Evolutionary conservation across 352 stramenopile genomes (phyloP), one percentile per base, ranked within the genome.

Genomic region (Globisporangium yorkense): DNA sequence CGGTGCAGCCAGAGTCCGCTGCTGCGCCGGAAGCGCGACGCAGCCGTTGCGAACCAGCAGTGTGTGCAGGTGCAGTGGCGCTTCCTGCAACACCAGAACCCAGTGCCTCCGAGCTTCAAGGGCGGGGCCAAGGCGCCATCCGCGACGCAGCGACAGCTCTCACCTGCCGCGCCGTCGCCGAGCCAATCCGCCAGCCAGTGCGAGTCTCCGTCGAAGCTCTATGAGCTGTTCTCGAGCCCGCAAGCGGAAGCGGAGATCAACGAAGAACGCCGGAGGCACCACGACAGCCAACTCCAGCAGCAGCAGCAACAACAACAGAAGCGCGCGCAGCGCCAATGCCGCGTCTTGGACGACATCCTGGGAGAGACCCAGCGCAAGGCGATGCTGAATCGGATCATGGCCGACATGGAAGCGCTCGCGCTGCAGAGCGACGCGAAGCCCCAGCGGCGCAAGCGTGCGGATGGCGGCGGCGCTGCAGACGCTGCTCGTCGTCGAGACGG

Each of bases 301-400:
- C 41, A 40, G 18, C 51, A 68, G 20, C 50, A 49, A 9, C 50
- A 63, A 21, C 41, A 40, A 15, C 51, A 68, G 20, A 59, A 67
- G 27, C 33, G 54, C 1, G 45, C 29, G 0, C 55, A 68, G 13
- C 12, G 40, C 35, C 57, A 68, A 35, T 62, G 51, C 15, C 68
- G 69, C 7, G 71, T 72, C 15, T 55, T 84, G 15, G 72, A 81
- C 43, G 71, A 86, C 47, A 69, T 89, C 40, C 70, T 76, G 45
- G 79, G 79, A 0, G 76, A 87, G 50, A 86, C 74, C 1, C 79
- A 89, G 41, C 74, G 79, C 3, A 69, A 87, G 65, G 75, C 67
- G 0, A 73, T 87, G 68, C 63, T 89, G 5, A 69, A 79, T 54
- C 68, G 77, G 1, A 77, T 87, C 59, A 72, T 89, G 65, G 70